A percentile compares a stretch with the other conserved stretches of the same genome.
These are phyloP conservation scores for Collariella sp. DNA, from an alignment of 495 filamentous ascomycete genomes.

Conservation along the genomic window DNA sequence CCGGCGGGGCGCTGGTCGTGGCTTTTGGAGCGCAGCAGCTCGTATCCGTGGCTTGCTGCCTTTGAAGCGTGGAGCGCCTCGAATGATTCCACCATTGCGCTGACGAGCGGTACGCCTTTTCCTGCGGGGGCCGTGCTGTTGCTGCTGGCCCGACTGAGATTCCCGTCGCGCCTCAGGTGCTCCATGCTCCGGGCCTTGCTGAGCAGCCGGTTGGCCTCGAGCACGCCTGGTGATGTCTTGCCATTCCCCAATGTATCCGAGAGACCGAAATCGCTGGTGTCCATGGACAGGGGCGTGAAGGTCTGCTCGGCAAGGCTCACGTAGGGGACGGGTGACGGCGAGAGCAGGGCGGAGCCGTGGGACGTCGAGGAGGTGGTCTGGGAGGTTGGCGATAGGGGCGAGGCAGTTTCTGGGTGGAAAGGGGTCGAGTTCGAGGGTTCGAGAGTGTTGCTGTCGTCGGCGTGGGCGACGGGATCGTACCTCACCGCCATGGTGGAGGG, in stretches of 20 bases:
- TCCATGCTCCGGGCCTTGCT: slow-evolving; percentile 6
- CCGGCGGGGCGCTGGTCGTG: slow-evolving; percentile 8
- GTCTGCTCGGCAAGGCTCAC: slow-evolving; percentile 29
- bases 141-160: slow-evolving; percentile 21
- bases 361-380: too few species aligned
- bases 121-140: slow-evolving; percentile 18
- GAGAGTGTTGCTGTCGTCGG: slow-evolving; percentile 18
- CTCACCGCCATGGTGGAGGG: slow-evolving; percentile 25
- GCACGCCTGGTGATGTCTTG: neutral
- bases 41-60: slow-evolving; percentile 16
- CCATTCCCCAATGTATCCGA: slow-evolving; percentile 17
- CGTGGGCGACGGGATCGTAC: slow-evolving; percentile 26
- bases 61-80: slow-evolving; percentile 22
- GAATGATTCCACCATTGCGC: slow-evolving; percentile 28
- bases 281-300: slow-evolving; percentile 41
- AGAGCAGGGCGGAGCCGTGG: slow-evolving; percentile 15
- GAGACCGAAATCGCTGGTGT: slow-evolving; percentile 23
- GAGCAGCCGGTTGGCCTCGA: slow-evolving; percentile 4
- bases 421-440: neutral
- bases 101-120: slow-evolving; percentile 18
- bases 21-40: slow-evolving; percentile 19
- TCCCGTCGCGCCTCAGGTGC: slow-evolving; percentile 17
- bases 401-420: slow-evolving; percentile 4
- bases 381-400: slow-evolving; percentile 14
- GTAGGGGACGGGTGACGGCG: slow-evolving; percentile 20